Evolutionary conservation across 768 basidiomycete species (phyloP), one percentile per base, ranked within the genome.

Genomic region (Glaciozyma antarctica): DNA sequence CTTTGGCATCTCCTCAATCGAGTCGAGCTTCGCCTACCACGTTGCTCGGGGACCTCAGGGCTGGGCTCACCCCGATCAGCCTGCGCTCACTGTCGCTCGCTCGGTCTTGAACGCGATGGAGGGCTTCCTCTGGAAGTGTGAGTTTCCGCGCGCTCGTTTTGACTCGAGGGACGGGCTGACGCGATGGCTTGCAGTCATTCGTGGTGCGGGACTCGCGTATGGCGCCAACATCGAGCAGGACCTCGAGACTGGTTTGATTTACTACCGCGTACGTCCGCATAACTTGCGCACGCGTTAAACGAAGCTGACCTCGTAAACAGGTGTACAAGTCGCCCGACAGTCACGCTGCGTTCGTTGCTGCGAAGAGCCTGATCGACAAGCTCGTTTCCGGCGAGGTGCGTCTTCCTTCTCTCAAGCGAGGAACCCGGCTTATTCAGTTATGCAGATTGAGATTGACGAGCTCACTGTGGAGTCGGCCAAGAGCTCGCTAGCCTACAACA

Each of bases 61-160:
- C 30, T 92, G 87, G 45, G 60, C 65, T 19, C 86, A 94, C 74
- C 84, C 86, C 9, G 90, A 93, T 66, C 86, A 86, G 72, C 86
- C 94, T 4, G 86, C 86, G n/a, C 77, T 94, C 32, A 82, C 86
- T 26, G 82, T 98, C n/a, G 85, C 92, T 6, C 77, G 85, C 3
- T 88, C 93, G 70, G 84, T 91, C 21, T 79, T 99, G 58, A 95
- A 95, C 71, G 93, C 90, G 17, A 85, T 90, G 15, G 95, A 98
- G 79, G 88, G 90, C 69, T 95, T 86, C 75, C 83, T 97, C 63
- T 98, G 94, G 94, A 88, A 90, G 76, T 45, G 57, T 65, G 41
- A 24, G 45, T 56, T 3, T 54, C 55, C 5, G 60, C 61, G 47
- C 45, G 43, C 47, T 61, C 60, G 38, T 34, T 19, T 32, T 19